Percentiles rank a stretch among this genome's conserved stretches.
These are phyloP conservation scores for Eimeria necatrix DNA, from an alignment of 169 alveolate genomes.

Conservation along the genomic window DNA sequence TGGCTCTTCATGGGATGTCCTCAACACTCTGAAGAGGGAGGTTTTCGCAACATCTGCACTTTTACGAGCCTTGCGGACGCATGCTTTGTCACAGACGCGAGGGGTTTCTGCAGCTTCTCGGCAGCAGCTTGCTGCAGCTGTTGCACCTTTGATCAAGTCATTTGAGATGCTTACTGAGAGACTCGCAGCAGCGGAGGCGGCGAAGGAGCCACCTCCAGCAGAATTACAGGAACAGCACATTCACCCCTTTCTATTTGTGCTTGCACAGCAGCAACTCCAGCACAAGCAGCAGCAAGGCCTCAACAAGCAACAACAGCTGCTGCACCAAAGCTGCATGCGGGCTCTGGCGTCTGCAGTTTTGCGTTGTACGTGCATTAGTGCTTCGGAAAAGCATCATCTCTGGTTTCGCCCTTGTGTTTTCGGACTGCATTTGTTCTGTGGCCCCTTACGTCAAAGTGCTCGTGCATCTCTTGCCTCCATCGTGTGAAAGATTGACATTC, in stretches of 20 bases:
- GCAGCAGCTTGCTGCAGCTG: constrained; percentile 77
- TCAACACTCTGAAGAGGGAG: constrained; percentile 67
- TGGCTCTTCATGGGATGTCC: background rate
- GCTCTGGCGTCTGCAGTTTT: constrained; percentile 69
- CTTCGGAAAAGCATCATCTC: background rate
- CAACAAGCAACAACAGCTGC: constrained; percentile 69
- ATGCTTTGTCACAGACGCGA: constrained; percentile 25
- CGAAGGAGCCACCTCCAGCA: constrained; percentile 60
- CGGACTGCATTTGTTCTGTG: background rate
- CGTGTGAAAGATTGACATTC: no score
- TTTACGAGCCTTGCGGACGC: constrained; percentile 59
- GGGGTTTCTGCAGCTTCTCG: constrained; percentile 52
- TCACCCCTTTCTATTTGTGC: constrained; percentile 75
- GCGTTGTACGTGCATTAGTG: constrained; percentile 37
- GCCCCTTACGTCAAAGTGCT: background rate
- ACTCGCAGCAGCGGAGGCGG: constrained; percentile 73
- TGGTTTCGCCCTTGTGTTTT: background rate
- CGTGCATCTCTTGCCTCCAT: background rate
- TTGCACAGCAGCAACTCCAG: constrained; percentile 72
- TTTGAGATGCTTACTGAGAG: constrained; percentile 57
- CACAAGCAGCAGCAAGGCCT: constrained; percentile 72
- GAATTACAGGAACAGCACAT: constrained; percentile 75
- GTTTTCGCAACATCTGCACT: constrained; percentile 66
- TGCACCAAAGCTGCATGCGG: constrained; percentile 78
- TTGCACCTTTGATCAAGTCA: constrained; percentile 53